Evolutionary conservation across 176 grass and related monocot species (phyloP), one percentile per base, ranked within the genome.

Genomic region (Melocanna baccifera): DNA sequence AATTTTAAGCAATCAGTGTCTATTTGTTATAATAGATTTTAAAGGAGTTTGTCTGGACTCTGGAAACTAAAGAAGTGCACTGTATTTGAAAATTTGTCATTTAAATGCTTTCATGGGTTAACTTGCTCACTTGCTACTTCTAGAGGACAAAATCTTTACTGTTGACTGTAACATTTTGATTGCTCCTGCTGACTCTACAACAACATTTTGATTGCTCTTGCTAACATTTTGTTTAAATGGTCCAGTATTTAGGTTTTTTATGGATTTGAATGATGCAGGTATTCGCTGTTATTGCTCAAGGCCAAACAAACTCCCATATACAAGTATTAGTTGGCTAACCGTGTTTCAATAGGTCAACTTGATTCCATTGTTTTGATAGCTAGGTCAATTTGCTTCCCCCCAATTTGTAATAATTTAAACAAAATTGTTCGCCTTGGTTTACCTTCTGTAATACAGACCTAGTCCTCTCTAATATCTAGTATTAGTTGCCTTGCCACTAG

Each of bases 201-300:
- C n/a, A n/a, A n/a, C n/a, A n/a, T n/a, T n/a, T n/a, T n/a, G n/a
- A n/a, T n/a, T n/a, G n/a, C n/a, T n/a, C n/a, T n/a, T n/a, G n/a
- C n/a, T n/a, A n/a, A n/a, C n/a, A n/a, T n/a, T n/a, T n/a, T n/a
- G n/a, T n/a, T n/a, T n/a, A n/a, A n/a, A 89, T 61, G 64, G 84
- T 22, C 96, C 96, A 47, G 89, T 98, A 20, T 98, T 98, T 88
- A 92, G 87, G 36, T 98, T 98, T 88, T 98, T 98, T 76, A 95
- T 95, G 93, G 93, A 98, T 90, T 85, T 95, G 61, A 93, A 89
- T 89, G 96, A 95, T 89, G 93, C 96, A 90, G 96, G 93, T 98
- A 87, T 50, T 70, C 63, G n/a, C 62, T 69, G 58, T 88, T n/a
- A 48, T 20, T 20, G n/a, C n/a, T n/a, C n/a, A n/a, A n/a, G n/a